Base-by-base conservation (phyloP, 768 basidiomycete species). In the Leccinum rimulosum region DNA sequence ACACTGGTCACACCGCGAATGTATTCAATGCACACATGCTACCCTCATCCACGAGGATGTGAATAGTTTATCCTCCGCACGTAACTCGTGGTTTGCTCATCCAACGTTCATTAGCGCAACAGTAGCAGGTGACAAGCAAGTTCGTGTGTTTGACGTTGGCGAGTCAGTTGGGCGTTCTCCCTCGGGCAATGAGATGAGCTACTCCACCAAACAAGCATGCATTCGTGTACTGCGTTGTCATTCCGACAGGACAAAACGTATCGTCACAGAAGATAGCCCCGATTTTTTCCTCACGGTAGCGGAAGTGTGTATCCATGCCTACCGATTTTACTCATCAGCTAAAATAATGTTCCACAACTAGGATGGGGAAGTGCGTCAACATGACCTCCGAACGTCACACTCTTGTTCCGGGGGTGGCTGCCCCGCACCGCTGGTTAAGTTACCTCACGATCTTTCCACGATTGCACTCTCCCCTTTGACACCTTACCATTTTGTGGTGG, bases 301-400 rank as follows among this genome's bases (percentile, higher is more conserved):
- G n/a, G 89, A 92, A 81, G 89, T 87, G 54, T 33, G 80, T 70
- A 51, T 15, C 17, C 27, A 31, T 55, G 30, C 33, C 30, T 15
- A n/a, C 50, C 12, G 14, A n/a, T n/a, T 54, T 25, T 12, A 27
- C 17, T 36, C 17, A 15, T 15, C 10, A 9, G 65, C 70, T 51
- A 60, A 71, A 11, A 55, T 54, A 11, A 55, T 54, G 58, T 56
- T 73, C 33, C 63, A 60, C 38, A 71, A 45, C 60, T 67, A 93
- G 88, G 93, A 96, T 73, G 93, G 91, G 4, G 82, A 87, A 30
- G 92, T 95, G 10, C 82, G 93, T 27, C 93, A 95, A 68, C 93
- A 95, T 69, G 93, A 96, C 68, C 73, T 95, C 48, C 79, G 93
- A 54, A 80, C 81, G 10, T 73, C 83, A 8, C 84, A 95, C 71